These are phyloP conservation scores for Tetraselmis chui DNA, from an alignment of 139 green algal genomes.

Conservation along the genomic window DNA sequence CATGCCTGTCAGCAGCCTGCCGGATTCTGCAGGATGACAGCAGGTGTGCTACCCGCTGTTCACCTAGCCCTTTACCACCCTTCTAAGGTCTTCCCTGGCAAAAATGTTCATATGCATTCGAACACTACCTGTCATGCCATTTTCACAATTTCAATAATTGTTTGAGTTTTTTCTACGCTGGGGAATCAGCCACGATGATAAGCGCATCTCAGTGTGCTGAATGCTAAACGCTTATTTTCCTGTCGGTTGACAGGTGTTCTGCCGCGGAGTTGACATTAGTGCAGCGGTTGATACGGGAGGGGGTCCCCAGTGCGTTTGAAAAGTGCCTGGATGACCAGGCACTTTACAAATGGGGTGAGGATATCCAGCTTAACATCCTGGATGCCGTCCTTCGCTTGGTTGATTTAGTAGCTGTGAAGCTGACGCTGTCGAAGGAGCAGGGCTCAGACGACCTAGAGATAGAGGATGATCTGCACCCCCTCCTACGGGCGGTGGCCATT, in stretches of 20 bases:
- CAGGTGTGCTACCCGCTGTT: not conserved
- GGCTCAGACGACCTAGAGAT: constrained; percentile 8
- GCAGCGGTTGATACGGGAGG: constrained; percentile 28
- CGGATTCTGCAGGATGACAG: constrained; percentile 8
- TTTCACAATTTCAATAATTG: not conserved
- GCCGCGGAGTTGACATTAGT: constrained; percentile 12
- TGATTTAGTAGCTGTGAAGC: no score
- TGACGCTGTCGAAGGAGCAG: not conserved
- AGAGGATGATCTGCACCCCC: constrained; percentile 4
- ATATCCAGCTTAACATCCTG: constrained; percentile 32
- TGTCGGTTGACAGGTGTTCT: no score
- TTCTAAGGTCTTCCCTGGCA: not conserved
- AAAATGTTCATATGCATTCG: not conserved
- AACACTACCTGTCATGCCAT: not conserved
- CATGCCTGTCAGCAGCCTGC: constrained; percentile 17
- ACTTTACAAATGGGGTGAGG: constrained; percentile 18
- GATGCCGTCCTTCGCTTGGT: no score
- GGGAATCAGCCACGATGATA: no score
- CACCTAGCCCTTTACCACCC: not conserved
- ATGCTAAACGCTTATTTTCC: not conserved
- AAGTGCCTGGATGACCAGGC: constrained; percentile 36
- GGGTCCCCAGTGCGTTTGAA: constrained; percentile 20
- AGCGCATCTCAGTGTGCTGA: no score
- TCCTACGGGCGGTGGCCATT: constrained; percentile 9
- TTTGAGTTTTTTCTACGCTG: not conserved